Conservation (phyloP, 2,329 filamentous ascomycete genomes). For the Curvularia verruculosa region DNA sequence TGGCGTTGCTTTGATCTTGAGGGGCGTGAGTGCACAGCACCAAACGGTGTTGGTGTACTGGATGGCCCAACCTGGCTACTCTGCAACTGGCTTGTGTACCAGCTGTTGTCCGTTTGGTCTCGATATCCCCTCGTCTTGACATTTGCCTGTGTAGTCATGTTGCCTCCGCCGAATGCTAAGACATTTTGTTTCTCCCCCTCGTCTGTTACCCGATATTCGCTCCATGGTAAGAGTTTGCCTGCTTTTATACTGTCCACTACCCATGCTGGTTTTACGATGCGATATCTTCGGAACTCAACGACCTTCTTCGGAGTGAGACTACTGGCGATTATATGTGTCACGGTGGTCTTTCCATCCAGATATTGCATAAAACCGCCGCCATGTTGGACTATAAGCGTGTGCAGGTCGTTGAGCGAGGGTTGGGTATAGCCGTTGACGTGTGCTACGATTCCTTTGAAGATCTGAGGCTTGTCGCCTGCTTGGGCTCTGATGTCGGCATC, state of each 20-base stretch:
- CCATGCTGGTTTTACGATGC: conserved; percentile 95
- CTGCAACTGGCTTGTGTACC: conserved; percentile 77
- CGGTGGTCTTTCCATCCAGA: conserved; percentile 89
- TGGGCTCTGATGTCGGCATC: conserved; percentile 79
- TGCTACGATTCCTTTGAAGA: conserved; percentile 89
- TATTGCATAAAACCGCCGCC: conserved; percentile 97
- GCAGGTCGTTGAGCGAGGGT: conserved; percentile 86
- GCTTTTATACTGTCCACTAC: conserved; percentile 86
- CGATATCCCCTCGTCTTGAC: conserved; percentile 70
- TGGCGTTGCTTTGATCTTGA: conserved; percentile 22
- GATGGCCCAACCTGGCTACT: conserved; percentile 33
- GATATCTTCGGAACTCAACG: conserved; percentile 83
- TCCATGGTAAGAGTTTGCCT: conserved; percentile 83
- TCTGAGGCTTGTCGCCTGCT: conserved; percentile 72
- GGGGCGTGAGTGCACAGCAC: conserved; percentile 31
- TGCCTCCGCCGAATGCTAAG: conserved; percentile 67
- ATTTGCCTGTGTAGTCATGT: conserved; percentile 69
- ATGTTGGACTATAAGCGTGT: conserved; percentile 85
- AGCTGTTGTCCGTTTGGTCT: conserved; percentile 81
- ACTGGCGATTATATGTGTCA: conserved; percentile 94
- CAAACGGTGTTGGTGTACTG: conserved; percentile 34
- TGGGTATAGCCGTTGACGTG: conserved; percentile 97
- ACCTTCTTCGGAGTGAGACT: conserved; percentile 90
- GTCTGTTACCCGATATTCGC: conserved; percentile 80
- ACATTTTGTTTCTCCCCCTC: conserved; percentile 84